These are phyloP conservation scores for Wickerhamomyces kurtzmanii DNA, from an alignment of 805 yeast genomes.

Conservation along the genomic window DNA sequence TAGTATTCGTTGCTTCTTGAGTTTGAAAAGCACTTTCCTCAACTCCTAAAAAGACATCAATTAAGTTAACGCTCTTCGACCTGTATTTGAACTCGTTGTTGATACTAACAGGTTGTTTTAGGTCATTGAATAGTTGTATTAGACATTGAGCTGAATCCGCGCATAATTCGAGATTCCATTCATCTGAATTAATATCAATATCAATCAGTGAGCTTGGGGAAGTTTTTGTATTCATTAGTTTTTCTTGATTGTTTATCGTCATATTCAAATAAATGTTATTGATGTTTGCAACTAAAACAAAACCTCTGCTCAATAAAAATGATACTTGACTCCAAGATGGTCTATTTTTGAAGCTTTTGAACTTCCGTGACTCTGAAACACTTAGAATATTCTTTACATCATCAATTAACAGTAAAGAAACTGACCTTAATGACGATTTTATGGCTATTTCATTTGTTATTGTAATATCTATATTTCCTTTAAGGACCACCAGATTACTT, in stretches of 20 bases:
- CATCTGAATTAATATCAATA: constrained; percentile 38
- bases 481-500: constrained; percentile 37
- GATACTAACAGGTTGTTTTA: constrained; percentile 58
- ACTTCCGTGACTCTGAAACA: constrained; percentile 15
- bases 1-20: not conserved
- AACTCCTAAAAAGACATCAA: constrained; percentile 31
- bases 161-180: constrained; percentile 46
- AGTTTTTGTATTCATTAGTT: constrained; percentile 5
- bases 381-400: constrained; percentile 32
- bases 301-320: constrained; percentile 38
- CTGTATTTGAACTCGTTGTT: constrained; percentile 52
- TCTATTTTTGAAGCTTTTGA: constrained; percentile 6
- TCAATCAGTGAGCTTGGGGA: constrained; percentile 27
- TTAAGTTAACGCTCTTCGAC: constrained; percentile 15
- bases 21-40: constrained; percentile 20
- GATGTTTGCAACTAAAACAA: constrained; percentile 37
- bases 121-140: constrained; percentile 55
- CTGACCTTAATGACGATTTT: constrained; percentile 37
- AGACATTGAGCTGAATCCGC: constrained; percentile 80
- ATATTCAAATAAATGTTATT: constrained; percentile 27
- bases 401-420: constrained; percentile 53
- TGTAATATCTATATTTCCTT: constrained; percentile 43
- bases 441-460: constrained; percentile 21
- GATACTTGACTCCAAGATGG: constrained; percentile 31
- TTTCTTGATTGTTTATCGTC: constrained; percentile 2